Conservation (phyloP, 2,329 filamentous ascomycete species). For the Fusarium sp. region DNA sequence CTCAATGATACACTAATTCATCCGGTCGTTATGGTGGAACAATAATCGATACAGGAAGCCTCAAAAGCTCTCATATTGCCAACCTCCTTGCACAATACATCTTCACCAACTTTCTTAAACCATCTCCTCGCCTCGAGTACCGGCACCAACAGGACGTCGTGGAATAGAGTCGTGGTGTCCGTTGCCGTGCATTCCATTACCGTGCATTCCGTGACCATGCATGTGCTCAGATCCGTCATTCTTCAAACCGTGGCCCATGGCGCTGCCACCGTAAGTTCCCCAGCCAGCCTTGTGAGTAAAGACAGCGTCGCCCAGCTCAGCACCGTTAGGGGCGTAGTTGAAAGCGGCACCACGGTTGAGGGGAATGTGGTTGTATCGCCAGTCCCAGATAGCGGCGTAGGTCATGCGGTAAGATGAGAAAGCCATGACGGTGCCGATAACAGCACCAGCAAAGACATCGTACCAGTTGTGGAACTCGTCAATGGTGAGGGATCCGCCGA, state of each 20-base stretch:
- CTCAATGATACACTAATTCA: slow-evolving; percentile 18
- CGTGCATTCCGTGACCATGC: slow-evolving; percentile 23
- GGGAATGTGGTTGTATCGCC: slow-evolving; percentile 72
- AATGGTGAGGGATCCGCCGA: slow-evolving; percentile 76
- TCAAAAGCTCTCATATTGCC: background rate
- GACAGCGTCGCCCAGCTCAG: slow-evolving; percentile 63
- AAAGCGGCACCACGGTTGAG: slow-evolving; percentile 68
- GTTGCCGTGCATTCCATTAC: slow-evolving; percentile 12
- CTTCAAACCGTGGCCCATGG: slow-evolving; percentile 21
- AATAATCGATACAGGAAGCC: slow-evolving; percentile 4
- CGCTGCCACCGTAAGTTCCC: slow-evolving; percentile 53
- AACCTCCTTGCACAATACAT: too few relatives aligned
- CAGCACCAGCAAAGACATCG: slow-evolving; percentile 73
- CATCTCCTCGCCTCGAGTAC: slow-evolving; percentile 28
- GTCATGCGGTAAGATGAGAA: slow-evolving; percentile 74
- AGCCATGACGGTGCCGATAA: slow-evolving; percentile 73
- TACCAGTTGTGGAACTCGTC: slow-evolving; percentile 83
- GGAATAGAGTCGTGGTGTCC: slow-evolving; percentile 30
- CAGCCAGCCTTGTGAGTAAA: slow-evolving; percentile 71
- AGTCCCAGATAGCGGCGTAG: slow-evolving; percentile 76
- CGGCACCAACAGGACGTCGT: slow-evolving; percentile 29
- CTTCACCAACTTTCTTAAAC: slow-evolving; percentile 7
- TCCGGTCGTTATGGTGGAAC: slow-evolving; percentile 4
- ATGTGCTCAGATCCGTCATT: slow-evolving; percentile 28
- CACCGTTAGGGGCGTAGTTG: slow-evolving; percentile 56